Evolutionary conservation across 768 basidiomycete genomes (phyloP).

Genomic region (Psilocybe azurescens): DNA sequence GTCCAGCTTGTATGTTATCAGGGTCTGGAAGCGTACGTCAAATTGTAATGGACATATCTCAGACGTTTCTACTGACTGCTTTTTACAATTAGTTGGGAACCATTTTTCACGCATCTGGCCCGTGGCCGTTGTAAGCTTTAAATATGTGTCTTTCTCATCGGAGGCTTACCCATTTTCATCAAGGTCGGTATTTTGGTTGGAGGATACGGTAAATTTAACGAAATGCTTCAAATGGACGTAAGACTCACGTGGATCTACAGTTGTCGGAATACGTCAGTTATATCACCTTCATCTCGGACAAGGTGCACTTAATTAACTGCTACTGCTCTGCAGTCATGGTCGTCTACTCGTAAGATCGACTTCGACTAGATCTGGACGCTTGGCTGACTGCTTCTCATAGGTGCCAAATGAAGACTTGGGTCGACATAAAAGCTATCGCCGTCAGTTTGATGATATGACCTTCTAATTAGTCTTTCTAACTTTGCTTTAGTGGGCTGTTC

Average conservation of each 20-base stretch:
- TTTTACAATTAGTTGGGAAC: conserved; percentile 17
- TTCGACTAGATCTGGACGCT: neutral
- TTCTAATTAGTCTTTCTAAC: neutral
- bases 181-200: conserved; percentile 36
- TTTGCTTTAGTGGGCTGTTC: conserved; percentile 41
- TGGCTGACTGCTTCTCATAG: conserved; percentile 17
- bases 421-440: conserved; percentile 31
- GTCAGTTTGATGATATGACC: conserved; percentile 24
- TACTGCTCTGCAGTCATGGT: conserved; percentile 29
- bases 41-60: conserved; percentile 6
- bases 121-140: conserved; percentile 17
- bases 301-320: no score
- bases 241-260: neutral
- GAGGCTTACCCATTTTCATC: neutral
- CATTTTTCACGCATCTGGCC: conserved; percentile 15
- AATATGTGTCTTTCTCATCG: neutral
- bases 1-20: conserved; percentile 43
- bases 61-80: conserved; percentile 14
- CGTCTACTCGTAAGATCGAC: conserved; percentile 36
- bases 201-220: conserved; percentile 37
- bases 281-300: neutral
- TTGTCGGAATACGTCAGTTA: conserved; percentile 16
- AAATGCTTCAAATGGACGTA: neutral
- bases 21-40: conserved; percentile 49
- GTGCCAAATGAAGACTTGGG: conserved; percentile 33